Conservation (phyloP, 2,329 filamentous ascomycete species). For the Bipolaris cookei region DNA sequence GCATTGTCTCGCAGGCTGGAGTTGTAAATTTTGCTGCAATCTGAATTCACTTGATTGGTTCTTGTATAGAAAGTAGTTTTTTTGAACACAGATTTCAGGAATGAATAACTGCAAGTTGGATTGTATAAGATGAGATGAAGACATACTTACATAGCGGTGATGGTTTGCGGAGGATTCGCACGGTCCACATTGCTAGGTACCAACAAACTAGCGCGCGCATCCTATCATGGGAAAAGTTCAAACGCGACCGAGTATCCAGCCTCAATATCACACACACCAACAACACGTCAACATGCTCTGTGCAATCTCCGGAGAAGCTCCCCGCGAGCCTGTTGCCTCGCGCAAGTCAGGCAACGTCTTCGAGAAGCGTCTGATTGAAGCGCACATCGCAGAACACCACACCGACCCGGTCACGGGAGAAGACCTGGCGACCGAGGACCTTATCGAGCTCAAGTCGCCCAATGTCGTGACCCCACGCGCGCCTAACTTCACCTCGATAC, state of each 20-base stretch:
- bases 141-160: not conserved
- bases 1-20: not conserved
- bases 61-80: not conserved
- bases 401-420: constrained; percentile 91
- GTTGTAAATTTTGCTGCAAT: not conserved
- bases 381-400: constrained; percentile 90
- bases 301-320: constrained; percentile 93
- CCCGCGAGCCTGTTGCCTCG: constrained; percentile 92
- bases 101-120: not conserved
- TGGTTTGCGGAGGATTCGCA: not conserved
- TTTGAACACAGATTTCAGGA: not conserved
- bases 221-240: constrained; percentile 15
- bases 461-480: constrained; percentile 87
- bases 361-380: constrained; percentile 92
- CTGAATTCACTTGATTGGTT: not conserved
- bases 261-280: constrained; percentile 1
- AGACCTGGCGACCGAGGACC: constrained; percentile 80
- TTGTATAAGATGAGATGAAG: not conserved
- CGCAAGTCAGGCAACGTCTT: constrained; percentile 93
- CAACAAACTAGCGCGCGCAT: constrained; percentile 8
- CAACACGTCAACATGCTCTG: constrained; percentile 39
- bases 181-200: constrained; percentile 3
- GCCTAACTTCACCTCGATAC: constrained; percentile 93
- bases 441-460: constrained; percentile 84
- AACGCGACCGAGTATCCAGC: constrained; percentile 7